A percentile compares a stretch with the other conserved stretches of the same genome.
These are phyloP conservation scores for Orbilia ellipsospora DNA, from an alignment of 2,329 filamentous ascomycete species.

Conservation along the genomic window DNA sequence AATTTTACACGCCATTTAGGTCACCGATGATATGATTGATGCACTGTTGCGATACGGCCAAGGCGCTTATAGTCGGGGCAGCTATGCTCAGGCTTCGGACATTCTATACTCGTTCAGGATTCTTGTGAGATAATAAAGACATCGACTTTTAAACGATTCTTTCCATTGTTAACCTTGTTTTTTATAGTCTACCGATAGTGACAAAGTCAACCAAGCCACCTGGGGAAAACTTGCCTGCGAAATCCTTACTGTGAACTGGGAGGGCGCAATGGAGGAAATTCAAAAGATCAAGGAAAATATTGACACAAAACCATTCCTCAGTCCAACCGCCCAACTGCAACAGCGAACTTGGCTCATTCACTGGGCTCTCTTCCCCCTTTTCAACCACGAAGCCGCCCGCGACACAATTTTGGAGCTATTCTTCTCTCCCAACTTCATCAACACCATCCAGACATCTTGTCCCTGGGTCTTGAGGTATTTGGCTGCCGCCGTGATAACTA, in stretches of 20 bases:
- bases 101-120: conserved; percentile 98
- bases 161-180: not conserved
- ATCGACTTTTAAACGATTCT: too few relatives aligned
- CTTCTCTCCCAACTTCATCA: conserved; percentile 97
- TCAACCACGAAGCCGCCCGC: conserved; percentile 93
- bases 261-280: conserved; percentile 88
- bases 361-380: conserved; percentile 98
- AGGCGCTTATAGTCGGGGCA: conserved; percentile 97
- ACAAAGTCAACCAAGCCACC: conserved; percentile 93
- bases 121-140: conserved; percentile 66
- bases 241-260: conserved; percentile 95
- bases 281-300: conserved; percentile 91
- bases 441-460: conserved; percentile 98
- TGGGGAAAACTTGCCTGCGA: conserved; percentile 98
- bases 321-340: conserved; percentile 92
- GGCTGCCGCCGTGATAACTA: conserved; percentile 92
- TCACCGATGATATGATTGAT: conserved; percentile 95
- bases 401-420: conserved; percentile 94
- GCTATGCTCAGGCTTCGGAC: conserved; percentile 89
- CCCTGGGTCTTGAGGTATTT: conserved; percentile 97
- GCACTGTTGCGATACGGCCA: conserved; percentile 94
- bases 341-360: conserved; percentile 98
- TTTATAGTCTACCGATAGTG: conserved; percentile 84
- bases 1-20: conserved; percentile 64
- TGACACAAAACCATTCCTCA: conserved; percentile 94